Base-by-base conservation (phyloP, 192 early-diverging fungal genomes). In the Coemansia umbellata region DNA sequence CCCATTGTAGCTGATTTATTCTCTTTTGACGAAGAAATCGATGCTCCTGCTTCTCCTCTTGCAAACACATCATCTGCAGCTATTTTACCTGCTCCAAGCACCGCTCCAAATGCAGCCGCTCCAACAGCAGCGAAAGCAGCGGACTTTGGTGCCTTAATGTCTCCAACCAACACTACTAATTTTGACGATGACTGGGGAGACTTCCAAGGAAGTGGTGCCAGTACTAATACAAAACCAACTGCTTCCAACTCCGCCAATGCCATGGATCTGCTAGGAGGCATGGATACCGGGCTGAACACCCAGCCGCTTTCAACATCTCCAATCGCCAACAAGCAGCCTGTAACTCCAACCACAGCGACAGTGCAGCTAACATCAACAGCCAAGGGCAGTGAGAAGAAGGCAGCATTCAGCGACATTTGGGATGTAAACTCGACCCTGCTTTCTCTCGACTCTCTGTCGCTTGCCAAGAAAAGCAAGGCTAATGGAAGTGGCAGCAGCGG, bases 111-210 rank as follows among this genome's bases (percentile, higher is more conserved):
- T n/a, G n/a, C n/a, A n/a, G n/a, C n/a, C n/a, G n/a, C n/a, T n/a
- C n/a, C n/a, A n/a, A n/a, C 60, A 9, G 41, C 59, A 9, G 47
- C 61, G n/a, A 49, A 61, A 10, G 64, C 69, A 35, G 23, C 37
- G 11, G 28, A 37, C 5, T 8, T 53, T 13, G 30, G 53, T n/a
- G 47, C 69, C 27, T 42, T 54, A 8, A 35, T 31, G 23, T 47
- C 47, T 9, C 23, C 66, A 31, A 66, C 56, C 7, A 55, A n/a
- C n/a, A n/a, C n/a, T n/a, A n/a, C n/a, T n/a, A n/a, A n/a, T n/a
- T n/a, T 52, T 23, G 83, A 84, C 14, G 85, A 90, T 58, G 88
- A 92, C 50, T 92, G 87, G 87, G 86, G 86, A 22, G 88, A 89
- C 58, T 91, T 92, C 69, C 78, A 84, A 33, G 43, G 66, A 15